Conservation (phyloP, 768 basidiomycete species). For the Suillus placidus region DNA sequence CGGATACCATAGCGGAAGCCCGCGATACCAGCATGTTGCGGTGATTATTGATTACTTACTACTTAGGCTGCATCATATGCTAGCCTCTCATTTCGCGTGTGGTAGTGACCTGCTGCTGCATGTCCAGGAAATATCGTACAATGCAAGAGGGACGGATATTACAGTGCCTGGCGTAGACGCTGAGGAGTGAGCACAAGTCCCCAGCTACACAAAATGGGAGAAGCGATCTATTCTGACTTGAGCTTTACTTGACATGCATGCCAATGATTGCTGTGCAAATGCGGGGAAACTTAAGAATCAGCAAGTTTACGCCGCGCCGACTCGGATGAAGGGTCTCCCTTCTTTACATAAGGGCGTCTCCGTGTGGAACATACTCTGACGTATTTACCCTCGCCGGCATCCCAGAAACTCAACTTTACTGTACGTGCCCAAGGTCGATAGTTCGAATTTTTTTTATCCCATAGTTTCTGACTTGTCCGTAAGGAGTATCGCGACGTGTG, state of each 20-base stretch:
- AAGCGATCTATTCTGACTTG: background rate
- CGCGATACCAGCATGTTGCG: conserved; percentile 6
- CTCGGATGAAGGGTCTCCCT: background rate
- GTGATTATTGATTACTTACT: background rate
- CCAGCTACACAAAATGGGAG: background rate
- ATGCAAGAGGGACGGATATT: background rate
- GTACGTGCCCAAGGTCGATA: too few relatives aligned
- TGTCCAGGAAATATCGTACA: background rate
- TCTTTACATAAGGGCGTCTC: background rate
- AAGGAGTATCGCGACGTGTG: background rate
- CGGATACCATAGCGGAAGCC: conserved; percentile 10
- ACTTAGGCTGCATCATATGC: background rate
- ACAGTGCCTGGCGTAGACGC: background rate
- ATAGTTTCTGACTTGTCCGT: background rate
- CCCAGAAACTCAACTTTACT: background rate
- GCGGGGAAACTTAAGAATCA: conserved; percentile 19
- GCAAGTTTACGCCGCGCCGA: background rate
- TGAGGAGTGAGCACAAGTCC: background rate
- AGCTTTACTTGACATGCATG: background rate
- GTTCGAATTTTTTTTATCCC: background rate
- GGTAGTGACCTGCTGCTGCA: background rate
- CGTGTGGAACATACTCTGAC: background rate
- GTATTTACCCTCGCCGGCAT: background rate
- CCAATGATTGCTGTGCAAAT: conserved; percentile 18
- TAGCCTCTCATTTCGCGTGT: conserved; percentile 2